A percentile compares a stretch with the other conserved stretches of the same genome.
Evolutionary conservation across 2,329 filamentous ascomycete genomes (phyloP).

Genomic region (Xylaria sp.): DNA sequence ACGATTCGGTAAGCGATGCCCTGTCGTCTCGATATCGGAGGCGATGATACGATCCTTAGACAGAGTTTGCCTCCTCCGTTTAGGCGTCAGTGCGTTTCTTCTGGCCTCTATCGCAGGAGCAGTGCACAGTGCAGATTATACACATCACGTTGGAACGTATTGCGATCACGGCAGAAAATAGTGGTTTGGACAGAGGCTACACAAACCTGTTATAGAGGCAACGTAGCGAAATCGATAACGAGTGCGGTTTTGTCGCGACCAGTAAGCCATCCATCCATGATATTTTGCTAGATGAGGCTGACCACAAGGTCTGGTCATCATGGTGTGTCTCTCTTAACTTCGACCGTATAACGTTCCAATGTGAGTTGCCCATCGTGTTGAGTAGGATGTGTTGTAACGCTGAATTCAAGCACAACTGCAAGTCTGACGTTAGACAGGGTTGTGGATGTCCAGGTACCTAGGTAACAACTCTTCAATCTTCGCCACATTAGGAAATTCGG

Average conservation of each 20-base stretch:
- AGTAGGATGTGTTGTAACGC: conserved; percentile 16
- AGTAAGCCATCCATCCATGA: conserved; percentile 11
- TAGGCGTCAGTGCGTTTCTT: conserved; percentile 28
- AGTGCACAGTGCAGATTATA: neutral
- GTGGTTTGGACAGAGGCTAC: neutral
- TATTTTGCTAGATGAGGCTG: neutral
- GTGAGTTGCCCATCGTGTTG: neutral
- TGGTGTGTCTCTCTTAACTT: neutral
- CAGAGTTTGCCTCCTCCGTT: conserved; percentile 17
- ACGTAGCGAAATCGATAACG: conserved; percentile 3
- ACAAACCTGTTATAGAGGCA: neutral
- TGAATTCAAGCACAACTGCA: neutral
- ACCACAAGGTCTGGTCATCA: conserved; percentile 12
- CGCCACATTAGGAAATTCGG: conserved; percentile 15
- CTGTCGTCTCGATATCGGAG: conserved; percentile 27
- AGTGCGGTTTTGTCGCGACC: conserved; percentile 26
- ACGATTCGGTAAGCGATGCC: conserved; percentile 27
- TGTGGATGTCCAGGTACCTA: neutral
- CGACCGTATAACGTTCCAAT: neutral
- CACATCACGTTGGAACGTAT: neutral
- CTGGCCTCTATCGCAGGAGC: neutral
- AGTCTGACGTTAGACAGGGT: neutral
- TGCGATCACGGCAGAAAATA: conserved; percentile 1
- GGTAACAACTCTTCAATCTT: neutral
- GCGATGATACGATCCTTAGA: conserved; percentile 9